These are phyloP conservation scores for Myriosclerotinia scirpicola DNA, from an alignment of 2,329 filamentous ascomycete species.

Conservation along the genomic window DNA sequence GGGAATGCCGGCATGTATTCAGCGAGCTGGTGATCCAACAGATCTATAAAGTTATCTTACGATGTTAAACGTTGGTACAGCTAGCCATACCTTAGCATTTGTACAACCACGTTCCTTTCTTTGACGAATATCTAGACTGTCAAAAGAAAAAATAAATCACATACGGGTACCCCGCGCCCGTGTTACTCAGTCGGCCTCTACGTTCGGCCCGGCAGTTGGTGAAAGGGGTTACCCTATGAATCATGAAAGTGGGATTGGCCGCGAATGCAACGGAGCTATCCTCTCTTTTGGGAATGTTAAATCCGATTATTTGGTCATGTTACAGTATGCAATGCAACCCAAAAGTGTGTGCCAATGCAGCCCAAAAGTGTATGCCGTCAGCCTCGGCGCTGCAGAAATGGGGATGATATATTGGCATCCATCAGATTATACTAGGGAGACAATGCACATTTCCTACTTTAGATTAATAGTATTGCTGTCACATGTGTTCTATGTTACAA, in stretches of 20 bases:
- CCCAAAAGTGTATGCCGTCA: not conserved
- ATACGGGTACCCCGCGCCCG: not conserved
- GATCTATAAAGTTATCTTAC: not conserved
- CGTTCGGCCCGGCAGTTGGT: not conserved
- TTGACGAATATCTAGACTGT: not conserved
- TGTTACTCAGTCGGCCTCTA: not conserved
- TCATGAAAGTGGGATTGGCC: not conserved
- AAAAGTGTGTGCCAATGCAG: not conserved
- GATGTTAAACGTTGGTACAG: not conserved
- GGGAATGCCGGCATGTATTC: not conserved
- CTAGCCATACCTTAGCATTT: not conserved
- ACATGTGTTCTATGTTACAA: conserved; percentile 24
- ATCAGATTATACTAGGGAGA: not conserved
- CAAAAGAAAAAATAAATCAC: not conserved
- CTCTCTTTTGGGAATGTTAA: not conserved
- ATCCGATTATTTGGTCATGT: not conserved
- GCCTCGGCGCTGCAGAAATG: not conserved
- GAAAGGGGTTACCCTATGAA: not conserved
- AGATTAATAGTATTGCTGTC: conserved; percentile 12
- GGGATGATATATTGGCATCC: not conserved
- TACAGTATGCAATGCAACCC: not conserved
- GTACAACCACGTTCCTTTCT: not conserved
- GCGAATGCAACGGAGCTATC: not conserved
- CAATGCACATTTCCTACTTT: not conserved
- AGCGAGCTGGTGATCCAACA: not conserved